Evolutionary conservation across 2,329 filamentous ascomycete genomes (phyloP).

Genomic region (Capronia coronata): DNA sequence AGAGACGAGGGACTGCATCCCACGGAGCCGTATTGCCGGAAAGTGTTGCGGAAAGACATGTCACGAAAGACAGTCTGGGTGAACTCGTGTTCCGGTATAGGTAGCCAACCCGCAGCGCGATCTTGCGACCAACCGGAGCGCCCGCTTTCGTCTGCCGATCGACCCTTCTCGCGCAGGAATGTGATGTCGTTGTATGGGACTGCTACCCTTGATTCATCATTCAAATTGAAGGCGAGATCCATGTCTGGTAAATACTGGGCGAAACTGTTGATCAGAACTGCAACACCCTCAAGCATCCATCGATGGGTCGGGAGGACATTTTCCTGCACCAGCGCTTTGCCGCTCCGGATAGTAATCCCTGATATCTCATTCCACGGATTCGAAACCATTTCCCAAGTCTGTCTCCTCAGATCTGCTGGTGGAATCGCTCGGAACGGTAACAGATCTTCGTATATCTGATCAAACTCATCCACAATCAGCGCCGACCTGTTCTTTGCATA

Average conservation of each 20-base stretch:
- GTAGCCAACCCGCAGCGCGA: constrained; percentile 36
- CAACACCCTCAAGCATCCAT: constrained; percentile 53
- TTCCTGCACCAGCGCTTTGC: constrained; percentile 45
- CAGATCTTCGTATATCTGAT: constrained; percentile 53
- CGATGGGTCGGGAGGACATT: constrained; percentile 50
- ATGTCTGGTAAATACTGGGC: constrained; percentile 53
- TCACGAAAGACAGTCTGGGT: constrained; percentile 37
- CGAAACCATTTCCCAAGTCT: constrained; percentile 49
- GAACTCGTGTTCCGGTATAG: constrained; percentile 34
- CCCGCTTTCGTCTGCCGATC: constrained; percentile 12
- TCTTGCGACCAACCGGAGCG: constrained; percentile 34
- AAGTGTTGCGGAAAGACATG: constrained; percentile 37
- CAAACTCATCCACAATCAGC: constrained; percentile 53
- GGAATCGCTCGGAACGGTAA: constrained; percentile 50
- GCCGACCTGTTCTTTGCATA: constrained; percentile 49
- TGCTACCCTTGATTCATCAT: constrained; percentile 53
- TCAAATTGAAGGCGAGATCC: constrained; percentile 58
- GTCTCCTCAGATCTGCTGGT: constrained; percentile 46
- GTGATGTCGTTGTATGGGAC: constrained; percentile 45
- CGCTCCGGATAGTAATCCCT: constrained; percentile 51
- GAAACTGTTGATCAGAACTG: constrained; percentile 50
- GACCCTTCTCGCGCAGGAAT: constrained; percentile 32
- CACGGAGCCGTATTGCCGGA: constrained; percentile 40
- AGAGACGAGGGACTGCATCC: constrained; percentile 59
- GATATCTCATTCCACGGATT: constrained; percentile 51